phyloP scores from a whole-genome alignment of 2,329 filamentous ascomycete species.

The Tympanopsis confertula region DNA sequence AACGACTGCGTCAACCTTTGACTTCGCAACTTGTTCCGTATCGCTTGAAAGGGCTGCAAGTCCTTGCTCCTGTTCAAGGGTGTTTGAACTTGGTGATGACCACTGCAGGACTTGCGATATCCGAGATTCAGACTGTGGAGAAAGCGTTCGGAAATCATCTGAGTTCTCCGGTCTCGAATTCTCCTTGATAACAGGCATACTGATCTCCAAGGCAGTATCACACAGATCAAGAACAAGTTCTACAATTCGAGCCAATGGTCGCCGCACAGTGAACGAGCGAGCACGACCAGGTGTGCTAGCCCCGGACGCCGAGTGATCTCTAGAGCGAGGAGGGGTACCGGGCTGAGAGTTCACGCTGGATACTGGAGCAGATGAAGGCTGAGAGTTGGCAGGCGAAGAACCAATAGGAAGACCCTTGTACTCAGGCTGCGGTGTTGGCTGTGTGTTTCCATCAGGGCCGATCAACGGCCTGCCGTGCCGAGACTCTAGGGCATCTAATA shows the following conservation, averaged over 20 bases:
- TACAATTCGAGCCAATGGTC: slow-evolving; percentile 84
- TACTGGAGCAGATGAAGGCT: slow-evolving; percentile 61
- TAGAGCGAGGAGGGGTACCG: slow-evolving; percentile 46
- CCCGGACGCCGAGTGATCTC: slow-evolving; percentile 59
- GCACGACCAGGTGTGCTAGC: slow-evolving; percentile 71
- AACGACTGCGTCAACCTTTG: slow-evolving; percentile 86
- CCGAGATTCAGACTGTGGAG: slow-evolving; percentile 86
- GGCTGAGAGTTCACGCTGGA: slow-evolving; percentile 17
- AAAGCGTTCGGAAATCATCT: slow-evolving; percentile 81
- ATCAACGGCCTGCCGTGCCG: slow-evolving; percentile 53
- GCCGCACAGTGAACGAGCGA: slow-evolving; percentile 79
- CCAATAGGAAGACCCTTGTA: slow-evolving; percentile 85
- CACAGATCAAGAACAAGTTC: slow-evolving; percentile 90
- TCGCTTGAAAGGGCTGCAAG: slow-evolving; percentile 79
- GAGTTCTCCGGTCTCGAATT: slow-evolving; percentile 49
- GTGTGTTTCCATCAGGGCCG: slow-evolving; percentile 29
- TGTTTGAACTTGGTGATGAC: slow-evolving; percentile 87
- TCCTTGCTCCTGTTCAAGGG: slow-evolving; percentile 85
- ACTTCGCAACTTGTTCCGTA: slow-evolving; percentile 70
- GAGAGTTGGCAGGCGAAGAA: slow-evolving; percentile 57
- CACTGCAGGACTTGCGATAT: slow-evolving; percentile 92
- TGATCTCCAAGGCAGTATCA: slow-evolving; percentile 91
- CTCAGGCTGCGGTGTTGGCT: slow-evolving; percentile 50
- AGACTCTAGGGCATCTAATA: slow-evolving; percentile 82
- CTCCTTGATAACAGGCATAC: slow-evolving; percentile 85